phyloP scores from a whole-genome alignment of 225 moss, liverwort and hornwort species.

The Asterella californica region DNA sequence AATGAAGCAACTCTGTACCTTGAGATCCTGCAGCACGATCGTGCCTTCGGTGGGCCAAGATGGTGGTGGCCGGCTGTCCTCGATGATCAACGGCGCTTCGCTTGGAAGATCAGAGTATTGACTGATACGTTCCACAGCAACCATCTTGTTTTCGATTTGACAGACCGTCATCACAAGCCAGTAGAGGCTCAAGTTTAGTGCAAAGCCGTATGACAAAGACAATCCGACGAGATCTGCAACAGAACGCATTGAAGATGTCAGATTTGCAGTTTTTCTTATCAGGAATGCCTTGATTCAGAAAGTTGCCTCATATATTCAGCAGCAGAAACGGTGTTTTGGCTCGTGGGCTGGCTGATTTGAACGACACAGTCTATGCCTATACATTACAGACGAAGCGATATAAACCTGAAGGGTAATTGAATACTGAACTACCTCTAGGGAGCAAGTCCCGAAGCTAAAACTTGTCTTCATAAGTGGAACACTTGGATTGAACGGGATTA shows the following conservation, averaged over 20 bases:
- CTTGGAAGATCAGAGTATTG: conserved; percentile 45
- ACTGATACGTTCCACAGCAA: conserved; percentile 45
- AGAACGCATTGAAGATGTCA: background rate
- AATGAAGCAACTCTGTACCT: conserved; percentile 20
- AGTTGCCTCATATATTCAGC: too few species aligned
- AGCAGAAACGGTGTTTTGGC: too few species aligned
- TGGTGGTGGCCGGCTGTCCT: conserved; percentile 34
- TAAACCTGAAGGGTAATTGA: background rate
- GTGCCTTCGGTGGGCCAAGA: conserved; percentile 43
- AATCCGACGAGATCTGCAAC: conserved; percentile 49
- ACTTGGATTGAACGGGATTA: too few species aligned
- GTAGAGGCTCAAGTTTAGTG: conserved; percentile 46
- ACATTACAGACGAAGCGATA: background rate
- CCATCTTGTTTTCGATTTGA: conserved; percentile 53
- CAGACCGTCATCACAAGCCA: conserved; percentile 47
- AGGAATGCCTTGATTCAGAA: too few species aligned
- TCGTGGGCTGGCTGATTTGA: too few species aligned
- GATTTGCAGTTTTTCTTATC: background rate
- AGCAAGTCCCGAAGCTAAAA: background rate
- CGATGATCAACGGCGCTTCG: conserved; percentile 39
- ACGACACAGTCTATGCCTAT: too few species aligned
- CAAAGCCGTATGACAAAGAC: conserved; percentile 48
- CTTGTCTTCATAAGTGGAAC: too few species aligned
- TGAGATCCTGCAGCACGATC: conserved; percentile 36
- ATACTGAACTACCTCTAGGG: background rate